Percentiles rank a stretch among this genome's conserved stretches.
Evolutionary conservation across 2,329 filamentous ascomycete genomes (phyloP).

Genomic region (Emergomyces africanus): DNA sequence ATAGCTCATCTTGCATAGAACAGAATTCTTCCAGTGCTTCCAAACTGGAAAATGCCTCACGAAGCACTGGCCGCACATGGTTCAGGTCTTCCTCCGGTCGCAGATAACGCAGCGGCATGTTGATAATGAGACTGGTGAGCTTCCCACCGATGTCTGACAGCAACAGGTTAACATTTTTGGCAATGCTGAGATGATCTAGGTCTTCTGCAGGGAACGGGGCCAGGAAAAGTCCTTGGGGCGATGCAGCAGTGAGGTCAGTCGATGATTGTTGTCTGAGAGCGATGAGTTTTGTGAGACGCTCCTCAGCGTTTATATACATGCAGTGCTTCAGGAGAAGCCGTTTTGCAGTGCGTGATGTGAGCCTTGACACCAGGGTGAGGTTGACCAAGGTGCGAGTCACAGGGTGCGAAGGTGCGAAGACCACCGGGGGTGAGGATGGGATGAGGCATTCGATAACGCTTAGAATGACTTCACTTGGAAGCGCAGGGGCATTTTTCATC

Average conservation of each 20-base stretch:
- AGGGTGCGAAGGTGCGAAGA: background rate
- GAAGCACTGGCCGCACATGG: background rate
- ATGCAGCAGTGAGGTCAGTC: background rate
- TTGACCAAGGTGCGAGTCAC: background rate
- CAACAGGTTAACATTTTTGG: background rate
- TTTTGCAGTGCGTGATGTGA: background rate
- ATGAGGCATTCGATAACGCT: background rate
- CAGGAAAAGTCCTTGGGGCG: background rate
- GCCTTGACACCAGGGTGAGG: background rate
- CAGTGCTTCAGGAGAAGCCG: background rate
- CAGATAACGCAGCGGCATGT: background rate
- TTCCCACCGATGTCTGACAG: background rate
- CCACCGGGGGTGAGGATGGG: background rate
- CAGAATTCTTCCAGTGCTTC: background rate
- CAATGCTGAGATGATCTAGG: background rate
- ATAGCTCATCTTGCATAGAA: background rate
- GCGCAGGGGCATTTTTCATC: background rate
- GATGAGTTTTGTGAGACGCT: background rate
- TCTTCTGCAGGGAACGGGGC: background rate
- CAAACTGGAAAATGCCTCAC: background rate
- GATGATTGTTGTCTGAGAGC: background rate
- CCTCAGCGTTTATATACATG: background rate
- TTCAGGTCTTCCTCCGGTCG: background rate
- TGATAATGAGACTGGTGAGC: background rate
- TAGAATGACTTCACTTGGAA: background rate